Conservation (phyloP, 164 flowering plant species). For the Tinospora cordifolia region DNA sequence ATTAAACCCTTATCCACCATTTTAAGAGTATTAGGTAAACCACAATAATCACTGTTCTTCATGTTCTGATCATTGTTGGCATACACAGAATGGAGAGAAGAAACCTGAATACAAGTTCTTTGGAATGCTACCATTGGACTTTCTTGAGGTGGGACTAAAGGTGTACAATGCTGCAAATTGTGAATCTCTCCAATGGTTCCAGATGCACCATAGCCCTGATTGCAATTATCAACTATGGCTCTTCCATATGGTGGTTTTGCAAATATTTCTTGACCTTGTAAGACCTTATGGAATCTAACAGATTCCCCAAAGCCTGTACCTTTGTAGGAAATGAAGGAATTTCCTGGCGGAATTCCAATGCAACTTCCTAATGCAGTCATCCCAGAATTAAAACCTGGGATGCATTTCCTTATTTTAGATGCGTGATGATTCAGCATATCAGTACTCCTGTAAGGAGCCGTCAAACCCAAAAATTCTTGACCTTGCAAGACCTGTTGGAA, state of each 20-base stretch:
- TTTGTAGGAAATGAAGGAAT: conserved; percentile 30
- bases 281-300: conserved; percentile 76
- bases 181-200: conserved; percentile 33
- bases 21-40: conserved; percentile 22
- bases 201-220: conserved; percentile 26
- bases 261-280: conserved; percentile 98
- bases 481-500: conserved; percentile 99
- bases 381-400: conserved; percentile 28
- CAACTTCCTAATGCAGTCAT: conserved; percentile 29
- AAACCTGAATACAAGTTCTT: conserved; percentile 29
- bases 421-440: conserved; percentile 34
- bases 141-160: conserved; percentile 24
- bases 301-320: conserved; percentile 55
- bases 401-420: conserved; percentile 32
- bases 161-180: conserved; percentile 20
- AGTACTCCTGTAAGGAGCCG: conserved; percentile 29
- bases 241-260: conserved; percentile 32
- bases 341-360: conserved; percentile 18
- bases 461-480: conserved; percentile 81
- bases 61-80: conserved; percentile 17
- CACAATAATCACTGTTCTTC: conserved; percentile 49
- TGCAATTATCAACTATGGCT: conserved; percentile 18
- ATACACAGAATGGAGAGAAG: conserved; percentile 12
- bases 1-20: conserved; percentile 12
- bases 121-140: conserved; percentile 68